phyloP scores from a whole-genome alignment of 495 filamentous ascomycete species.

The Podospora fimiseda region DNA sequence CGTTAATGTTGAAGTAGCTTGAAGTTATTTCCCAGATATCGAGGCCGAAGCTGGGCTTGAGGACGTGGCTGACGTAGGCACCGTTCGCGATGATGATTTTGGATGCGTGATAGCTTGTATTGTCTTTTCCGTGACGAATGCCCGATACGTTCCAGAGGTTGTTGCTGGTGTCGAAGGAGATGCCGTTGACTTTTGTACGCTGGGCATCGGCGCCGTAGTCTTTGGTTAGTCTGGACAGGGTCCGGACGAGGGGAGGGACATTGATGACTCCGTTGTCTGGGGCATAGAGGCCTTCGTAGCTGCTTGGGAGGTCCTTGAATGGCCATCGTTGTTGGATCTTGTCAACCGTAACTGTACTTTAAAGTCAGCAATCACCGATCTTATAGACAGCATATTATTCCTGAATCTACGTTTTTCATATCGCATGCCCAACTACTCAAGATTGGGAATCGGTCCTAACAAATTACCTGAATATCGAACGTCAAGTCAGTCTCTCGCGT shows the following conservation, averaged over 20 bases:
- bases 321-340: conserved; percentile 13
- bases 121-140: background rate
- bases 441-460: background rate
- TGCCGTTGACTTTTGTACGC: background rate
- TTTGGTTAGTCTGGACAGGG: conserved; percentile 1
- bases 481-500: too few species aligned
- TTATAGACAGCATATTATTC: too few species aligned
- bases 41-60: conserved; percentile 14
- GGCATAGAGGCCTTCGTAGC: conserved; percentile 12
- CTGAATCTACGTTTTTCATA: background rate
- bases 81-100: conserved; percentile 16
- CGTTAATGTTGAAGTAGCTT: conserved; percentile 15
- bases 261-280: conserved; percentile 14
- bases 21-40: conserved; percentile 19
- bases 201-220: conserved; percentile 8
- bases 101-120: background rate
- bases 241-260: background rate
- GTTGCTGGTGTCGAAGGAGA: background rate
- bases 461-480: background rate
- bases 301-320: conserved; percentile 14
- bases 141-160: conserved; percentile 11
- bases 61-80: conserved; percentile 17
- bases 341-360: conserved; percentile 9
- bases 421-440: background rate
- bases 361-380: too few species aligned